Evolutionary conservation across 164 flowering plant species (phyloP).

Genomic region (Macadamia tetraphylla): DNA sequence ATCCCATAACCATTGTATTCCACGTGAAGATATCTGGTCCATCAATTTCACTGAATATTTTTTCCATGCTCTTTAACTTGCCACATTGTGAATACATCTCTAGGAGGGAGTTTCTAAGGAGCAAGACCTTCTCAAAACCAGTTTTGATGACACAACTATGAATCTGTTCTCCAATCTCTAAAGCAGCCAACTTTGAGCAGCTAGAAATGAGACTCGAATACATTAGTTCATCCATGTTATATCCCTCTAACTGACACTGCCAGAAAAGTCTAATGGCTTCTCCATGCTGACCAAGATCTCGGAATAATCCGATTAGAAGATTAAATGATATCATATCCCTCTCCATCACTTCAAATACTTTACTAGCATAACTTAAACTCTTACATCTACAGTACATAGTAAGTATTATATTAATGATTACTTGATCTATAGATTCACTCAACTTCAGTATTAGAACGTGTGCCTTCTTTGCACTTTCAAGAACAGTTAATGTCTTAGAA

Average conservation of each 20-base stretch:
- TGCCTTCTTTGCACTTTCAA: conserved; percentile 21
- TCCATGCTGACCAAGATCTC: conserved; percentile 13
- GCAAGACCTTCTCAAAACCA: conserved; percentile 18
- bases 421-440: conserved; percentile 8
- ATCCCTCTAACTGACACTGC: conserved; percentile 15
- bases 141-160: conserved; percentile 17
- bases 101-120: conserved; percentile 21
- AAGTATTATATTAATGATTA: conserved; percentile 18
- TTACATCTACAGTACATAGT: conserved; percentile 27
- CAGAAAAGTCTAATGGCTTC: conserved; percentile 14
- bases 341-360: conserved; percentile 11
- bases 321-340: conserved; percentile 19
- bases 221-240: conserved; percentile 16
- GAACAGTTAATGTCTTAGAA: conserved; percentile 17
- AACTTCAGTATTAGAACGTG: conserved; percentile 24
- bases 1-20: conserved; percentile 23
- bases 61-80: conserved; percentile 18
- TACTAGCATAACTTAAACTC: conserved; percentile 11
- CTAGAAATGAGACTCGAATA: conserved; percentile 20
- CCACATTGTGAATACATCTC: conserved; percentile 28
- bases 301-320: conserved; percentile 12
- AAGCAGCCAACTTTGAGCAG: conserved; percentile 15
- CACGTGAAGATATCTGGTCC: conserved; percentile 22
- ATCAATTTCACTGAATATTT: conserved; percentile 19
- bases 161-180: conserved; percentile 22